Evolutionary conservation across 2,329 filamentous ascomycete genomes (phyloP).

Genomic region (Neoascochyta sp.): DNA sequence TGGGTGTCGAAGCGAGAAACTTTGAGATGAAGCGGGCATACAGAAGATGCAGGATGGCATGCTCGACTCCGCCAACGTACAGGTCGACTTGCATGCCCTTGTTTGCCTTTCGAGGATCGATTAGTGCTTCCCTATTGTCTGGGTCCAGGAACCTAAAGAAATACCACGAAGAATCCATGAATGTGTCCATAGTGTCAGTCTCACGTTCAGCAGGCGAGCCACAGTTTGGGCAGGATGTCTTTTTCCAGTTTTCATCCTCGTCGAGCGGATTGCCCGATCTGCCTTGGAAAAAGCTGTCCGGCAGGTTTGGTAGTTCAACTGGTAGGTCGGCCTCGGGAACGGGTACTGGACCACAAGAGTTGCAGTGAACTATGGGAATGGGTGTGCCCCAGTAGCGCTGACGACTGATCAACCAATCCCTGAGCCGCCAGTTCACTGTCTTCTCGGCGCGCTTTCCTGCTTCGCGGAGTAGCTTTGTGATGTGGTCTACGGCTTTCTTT

Average conservation of each 20-base stretch:
- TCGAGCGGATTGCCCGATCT: constrained; percentile 75
- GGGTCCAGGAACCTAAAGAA: constrained; percentile 76
- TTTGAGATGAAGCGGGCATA: constrained; percentile 91
- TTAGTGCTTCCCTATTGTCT: constrained; percentile 58
- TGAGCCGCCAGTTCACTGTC: constrained; percentile 72
- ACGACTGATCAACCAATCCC: constrained; percentile 89
- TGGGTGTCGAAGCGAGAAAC: constrained; percentile 61
- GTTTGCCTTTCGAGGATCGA: constrained; percentile 58
- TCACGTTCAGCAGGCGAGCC: constrained; percentile 68
- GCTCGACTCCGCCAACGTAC: constrained; percentile 87
- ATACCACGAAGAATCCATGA: constrained; percentile 95
- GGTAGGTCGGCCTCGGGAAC: constrained; percentile 75
- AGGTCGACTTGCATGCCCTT: constrained; percentile 70
- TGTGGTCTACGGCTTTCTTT: constrained; percentile 56
- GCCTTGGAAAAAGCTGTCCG: constrained; percentile 64
- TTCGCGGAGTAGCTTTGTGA: constrained; percentile 51
- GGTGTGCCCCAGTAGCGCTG: constrained; percentile 90
- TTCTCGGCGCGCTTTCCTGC: constrained; percentile 56
- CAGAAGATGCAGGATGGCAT: constrained; percentile 83
- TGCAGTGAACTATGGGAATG: constrained; percentile 83
- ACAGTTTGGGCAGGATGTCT: constrained; percentile 73
- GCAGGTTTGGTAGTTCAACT: constrained; percentile 67
- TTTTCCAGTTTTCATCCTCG: constrained; percentile 66
- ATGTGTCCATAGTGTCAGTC: constrained; percentile 94
- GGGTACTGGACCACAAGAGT: constrained; percentile 70